Evolutionary conservation across 2,329 filamentous ascomycete species (phyloP), one percentile per base, ranked within the genome.

Genomic region (Curvularia spicifera): DNA sequence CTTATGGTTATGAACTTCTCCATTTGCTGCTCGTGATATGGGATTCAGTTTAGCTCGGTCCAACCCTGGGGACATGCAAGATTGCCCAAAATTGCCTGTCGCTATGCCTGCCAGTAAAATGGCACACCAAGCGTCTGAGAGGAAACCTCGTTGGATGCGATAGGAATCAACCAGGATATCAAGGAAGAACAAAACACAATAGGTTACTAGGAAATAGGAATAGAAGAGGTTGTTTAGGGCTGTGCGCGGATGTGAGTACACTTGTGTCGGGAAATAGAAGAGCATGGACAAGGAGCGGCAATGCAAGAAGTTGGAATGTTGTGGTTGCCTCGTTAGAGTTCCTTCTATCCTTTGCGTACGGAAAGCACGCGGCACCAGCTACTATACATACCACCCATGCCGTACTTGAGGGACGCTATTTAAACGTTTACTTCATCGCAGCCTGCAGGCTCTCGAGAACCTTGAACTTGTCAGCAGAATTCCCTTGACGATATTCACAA

Each of bases 371-470:
- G 56, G 56, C 53, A 51, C 43, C 53, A 37, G 52, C 45, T 59
- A 59, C 56, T 59, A 37, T 59, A 59, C 56, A 55, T 59, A 56
- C 46, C 52, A 42, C 47, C 35, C 51, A 59, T 68, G 61, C 64
- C 57, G 66, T 66, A 57, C 63, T 61, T 51, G 54, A 65, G 45
- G 61, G 69, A 70, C 69, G 71, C 72, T 78, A 78, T 78, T 66
- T 81, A 81, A 81, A 81, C 74, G 75, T 83, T 83, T 92, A 93
- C 85, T 93, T 94, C 78, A 94, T 83, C 72, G 85, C 87, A 72
- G 89, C 87, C 82, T 93, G 89, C 74, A 95, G 85, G 78, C 87
- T 91, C 86, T 95, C 91, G 71, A 95, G 85, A 74, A 94, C 89
- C 90, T 93, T 66, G 44, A 9, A 26, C 22, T 24, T 65, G 73